Percentiles rank a stretch among this genome's conserved stretches.
These are phyloP conservation scores for Alternaria incomplexa DNA, from an alignment of 2,329 filamentous ascomycete species.

Conservation along the genomic window DNA sequence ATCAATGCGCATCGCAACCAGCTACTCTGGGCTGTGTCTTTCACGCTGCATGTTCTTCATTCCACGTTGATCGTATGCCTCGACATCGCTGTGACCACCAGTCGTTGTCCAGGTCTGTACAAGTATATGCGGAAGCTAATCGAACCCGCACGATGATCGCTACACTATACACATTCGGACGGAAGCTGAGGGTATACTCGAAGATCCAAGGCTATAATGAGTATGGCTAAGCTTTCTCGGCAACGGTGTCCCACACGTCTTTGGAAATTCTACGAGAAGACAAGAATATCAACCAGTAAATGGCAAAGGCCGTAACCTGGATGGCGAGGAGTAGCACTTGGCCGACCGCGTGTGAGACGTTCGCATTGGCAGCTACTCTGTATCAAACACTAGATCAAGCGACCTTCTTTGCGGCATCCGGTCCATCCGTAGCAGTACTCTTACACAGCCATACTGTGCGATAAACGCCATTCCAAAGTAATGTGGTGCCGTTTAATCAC, in stretches of 20 bases:
- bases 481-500: background rate
- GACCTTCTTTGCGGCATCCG: background rate
- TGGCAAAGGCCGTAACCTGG: no score
- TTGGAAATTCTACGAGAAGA: background rate
- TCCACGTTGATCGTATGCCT: background rate
- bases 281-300: no score
- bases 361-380: background rate
- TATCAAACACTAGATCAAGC: background rate
- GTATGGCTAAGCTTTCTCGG: background rate
- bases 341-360: background rate
- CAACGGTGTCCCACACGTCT: background rate
- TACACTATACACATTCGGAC: background rate
- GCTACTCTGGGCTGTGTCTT: background rate
- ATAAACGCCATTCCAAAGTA: background rate
- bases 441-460: background rate
- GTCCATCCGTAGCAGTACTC: background rate
- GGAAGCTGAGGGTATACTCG: background rate
- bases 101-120: background rate
- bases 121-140: background rate
- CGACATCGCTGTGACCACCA: background rate
- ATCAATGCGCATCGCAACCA: background rate
- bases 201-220: background rate
- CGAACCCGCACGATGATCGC: background rate
- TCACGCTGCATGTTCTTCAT: background rate
- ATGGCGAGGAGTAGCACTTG: background rate